Evolutionary conservation across 2,329 filamentous ascomycete species (phyloP).

Genomic region (Stylonectria norvegica): DNA sequence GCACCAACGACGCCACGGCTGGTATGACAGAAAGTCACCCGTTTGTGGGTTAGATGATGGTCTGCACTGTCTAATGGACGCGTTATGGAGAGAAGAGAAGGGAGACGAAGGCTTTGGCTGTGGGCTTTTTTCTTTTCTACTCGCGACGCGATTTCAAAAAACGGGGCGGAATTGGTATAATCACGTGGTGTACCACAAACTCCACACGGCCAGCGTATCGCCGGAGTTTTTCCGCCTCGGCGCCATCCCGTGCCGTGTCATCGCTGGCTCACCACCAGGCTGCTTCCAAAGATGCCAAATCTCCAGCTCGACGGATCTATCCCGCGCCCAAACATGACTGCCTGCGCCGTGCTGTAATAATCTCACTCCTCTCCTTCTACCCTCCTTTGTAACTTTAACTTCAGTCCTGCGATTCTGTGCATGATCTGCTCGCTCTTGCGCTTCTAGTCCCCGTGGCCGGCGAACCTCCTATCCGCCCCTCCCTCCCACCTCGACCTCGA

Average conservation of each 20-base stretch:
- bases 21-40: slow-evolving; percentile 65
- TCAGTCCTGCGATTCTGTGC: slow-evolving; percentile 5
- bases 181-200: not conserved
- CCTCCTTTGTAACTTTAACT: slow-evolving; percentile 5
- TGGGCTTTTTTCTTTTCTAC: slow-evolving; percentile 1
- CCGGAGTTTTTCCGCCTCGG: slow-evolving; percentile 17
- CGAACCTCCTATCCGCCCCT: slow-evolving; percentile 27
- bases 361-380: slow-evolving; percentile 9
- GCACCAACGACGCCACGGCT: slow-evolving; percentile 61
- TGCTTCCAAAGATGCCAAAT: slow-evolving; percentile 27
- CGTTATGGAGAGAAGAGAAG: slow-evolving; percentile 53
- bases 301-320: slow-evolving; percentile 12
- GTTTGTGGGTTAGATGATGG: slow-evolving; percentile 59
- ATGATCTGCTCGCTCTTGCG: slow-evolving; percentile 15
- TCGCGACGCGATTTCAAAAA: not conserved
- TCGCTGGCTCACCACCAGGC: not conserved
- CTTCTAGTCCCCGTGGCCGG: slow-evolving; percentile 17
- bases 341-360: slow-evolving; percentile 22
- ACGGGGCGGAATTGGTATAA: not conserved
- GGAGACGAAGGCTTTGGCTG: slow-evolving; percentile 4
- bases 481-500: slow-evolving; percentile 5
- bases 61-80: slow-evolving; percentile 85
- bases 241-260: not conserved
- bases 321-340: slow-evolving; percentile 22
- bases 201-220: slow-evolving; percentile 4